phyloP scores from a whole-genome alignment of 2,329 filamentous ascomycete species.

The Podosphaera aphanis region DNA sequence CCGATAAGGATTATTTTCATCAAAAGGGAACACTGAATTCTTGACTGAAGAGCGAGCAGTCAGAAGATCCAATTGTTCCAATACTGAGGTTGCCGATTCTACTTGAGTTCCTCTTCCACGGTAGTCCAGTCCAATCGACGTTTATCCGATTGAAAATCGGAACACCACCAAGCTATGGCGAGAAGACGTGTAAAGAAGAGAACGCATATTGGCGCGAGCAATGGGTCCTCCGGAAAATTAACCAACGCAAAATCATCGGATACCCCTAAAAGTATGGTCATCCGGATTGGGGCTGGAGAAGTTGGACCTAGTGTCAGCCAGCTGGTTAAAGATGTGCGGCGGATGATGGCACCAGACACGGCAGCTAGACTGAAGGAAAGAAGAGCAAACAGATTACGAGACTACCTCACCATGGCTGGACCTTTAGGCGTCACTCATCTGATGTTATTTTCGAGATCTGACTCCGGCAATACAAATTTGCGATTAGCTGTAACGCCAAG shows the following conservation, averaged over 20 bases:
- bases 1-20: too few species aligned
- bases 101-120: too few species aligned
- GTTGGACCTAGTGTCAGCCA: slow-evolving; percentile 82
- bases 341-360: slow-evolving; percentile 90
- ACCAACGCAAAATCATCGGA: slow-evolving; percentile 36
- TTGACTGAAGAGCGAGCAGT: too few species aligned
- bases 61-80: too few species aligned
- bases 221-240: slow-evolving; percentile 26
- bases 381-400: slow-evolving; percentile 64
- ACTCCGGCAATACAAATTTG: slow-evolving; percentile 77
- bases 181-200: slow-evolving; percentile 67
- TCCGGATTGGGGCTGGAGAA: slow-evolving; percentile 82
- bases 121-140: too few species aligned
- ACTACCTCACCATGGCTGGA: slow-evolving; percentile 89
- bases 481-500: slow-evolving; percentile 69
- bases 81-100: too few species aligned
- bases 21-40: too few species aligned
- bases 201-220: slow-evolving; percentile 49
- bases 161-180: slow-evolving; percentile 33
- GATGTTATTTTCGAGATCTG: slow-evolving; percentile 75
- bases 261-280: slow-evolving; percentile 90
- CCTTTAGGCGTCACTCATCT: slow-evolving; percentile 83
- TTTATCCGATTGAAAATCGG: too few species aligned
- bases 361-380: slow-evolving; percentile 75
- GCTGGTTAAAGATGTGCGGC: slow-evolving; percentile 70